These are phyloP conservation scores for Senna siamea DNA, from an alignment of 306 rosid genomes.

Conservation along the genomic window DNA sequence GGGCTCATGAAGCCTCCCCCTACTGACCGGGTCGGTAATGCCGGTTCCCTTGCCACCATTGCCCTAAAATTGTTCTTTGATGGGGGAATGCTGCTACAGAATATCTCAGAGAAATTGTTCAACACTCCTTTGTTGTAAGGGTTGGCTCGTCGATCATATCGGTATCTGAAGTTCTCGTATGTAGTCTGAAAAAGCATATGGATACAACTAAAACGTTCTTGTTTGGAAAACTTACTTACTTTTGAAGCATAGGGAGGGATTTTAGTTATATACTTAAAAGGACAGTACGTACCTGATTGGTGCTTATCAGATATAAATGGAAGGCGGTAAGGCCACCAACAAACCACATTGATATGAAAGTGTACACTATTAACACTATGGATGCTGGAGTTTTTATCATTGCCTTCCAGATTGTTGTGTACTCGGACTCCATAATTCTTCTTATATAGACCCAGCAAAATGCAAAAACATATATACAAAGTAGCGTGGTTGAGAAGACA, in stretches of 20 bases:
- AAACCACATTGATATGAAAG: slow-evolving; percentile 98
- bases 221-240: background rate
- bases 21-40: slow-evolving; percentile 66
- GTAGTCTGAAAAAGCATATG: slow-evolving; percentile 74
- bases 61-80: slow-evolving; percentile 91
- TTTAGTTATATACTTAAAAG: background rate
- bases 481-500: slow-evolving; percentile 92
- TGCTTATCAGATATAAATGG: slow-evolving; percentile 92
- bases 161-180: slow-evolving; percentile 89
- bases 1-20: slow-evolving; percentile 92
- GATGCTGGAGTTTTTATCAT: slow-evolving; percentile 97
- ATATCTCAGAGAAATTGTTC: slow-evolving; percentile 83
- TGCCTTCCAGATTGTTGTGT: slow-evolving; percentile 83
- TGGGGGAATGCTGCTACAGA: slow-evolving; percentile 68
- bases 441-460: slow-evolving; percentile 96
- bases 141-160: slow-evolving; percentile 84
- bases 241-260: slow-evolving; percentile 6
- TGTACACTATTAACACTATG: slow-evolving; percentile 84
- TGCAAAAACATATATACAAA: slow-evolving; percentile 87
- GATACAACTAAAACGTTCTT: slow-evolving; percentile 1
- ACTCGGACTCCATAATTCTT: slow-evolving; percentile 76
- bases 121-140: slow-evolving; percentile 81
- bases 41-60: slow-evolving; percentile 72
- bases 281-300: slow-evolving; percentile 75
- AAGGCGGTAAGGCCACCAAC: slow-evolving; percentile 97